phyloP scores from a whole-genome alignment of 176 grass and related monocot genomes.

The Hsuehochloa calcarea region DNA sequence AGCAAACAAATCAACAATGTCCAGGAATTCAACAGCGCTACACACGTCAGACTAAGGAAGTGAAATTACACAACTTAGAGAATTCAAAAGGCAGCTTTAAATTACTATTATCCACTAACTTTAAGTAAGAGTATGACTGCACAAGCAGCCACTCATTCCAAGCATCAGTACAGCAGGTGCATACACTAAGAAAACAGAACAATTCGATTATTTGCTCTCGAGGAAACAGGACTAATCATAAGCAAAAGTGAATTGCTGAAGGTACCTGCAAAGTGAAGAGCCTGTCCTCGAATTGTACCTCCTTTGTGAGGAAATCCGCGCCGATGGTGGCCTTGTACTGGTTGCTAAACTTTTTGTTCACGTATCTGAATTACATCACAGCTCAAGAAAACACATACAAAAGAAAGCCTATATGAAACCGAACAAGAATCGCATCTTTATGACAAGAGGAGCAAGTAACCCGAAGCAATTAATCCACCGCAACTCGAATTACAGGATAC shows the following conservation, averaged over 20 bases:
- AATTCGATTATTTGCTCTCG: background rate
- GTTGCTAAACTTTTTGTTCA: constrained; percentile 83
- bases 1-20: background rate
- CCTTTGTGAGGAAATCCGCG: constrained; percentile 87
- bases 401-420: background rate
- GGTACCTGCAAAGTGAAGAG: constrained; percentile 79
- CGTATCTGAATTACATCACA: constrained; percentile 66
- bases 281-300: constrained; percentile 73
- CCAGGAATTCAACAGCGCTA: background rate
- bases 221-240: background rate
- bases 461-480: background rate
- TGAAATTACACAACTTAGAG: background rate
- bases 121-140: background rate
- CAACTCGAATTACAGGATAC: constrained; percentile 59
- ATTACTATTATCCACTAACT: background rate
- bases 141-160: background rate
- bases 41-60: background rate
- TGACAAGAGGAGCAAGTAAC: background rate
- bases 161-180: background rate
- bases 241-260: background rate
- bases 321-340: constrained; percentile 91
- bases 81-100: background rate
- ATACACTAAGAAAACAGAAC: background rate
- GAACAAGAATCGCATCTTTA: background rate
- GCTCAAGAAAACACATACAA: constrained; percentile 13